Conservation (phyloP, 805 yeast genomes). For the Lipomyces anomalus region DNA sequence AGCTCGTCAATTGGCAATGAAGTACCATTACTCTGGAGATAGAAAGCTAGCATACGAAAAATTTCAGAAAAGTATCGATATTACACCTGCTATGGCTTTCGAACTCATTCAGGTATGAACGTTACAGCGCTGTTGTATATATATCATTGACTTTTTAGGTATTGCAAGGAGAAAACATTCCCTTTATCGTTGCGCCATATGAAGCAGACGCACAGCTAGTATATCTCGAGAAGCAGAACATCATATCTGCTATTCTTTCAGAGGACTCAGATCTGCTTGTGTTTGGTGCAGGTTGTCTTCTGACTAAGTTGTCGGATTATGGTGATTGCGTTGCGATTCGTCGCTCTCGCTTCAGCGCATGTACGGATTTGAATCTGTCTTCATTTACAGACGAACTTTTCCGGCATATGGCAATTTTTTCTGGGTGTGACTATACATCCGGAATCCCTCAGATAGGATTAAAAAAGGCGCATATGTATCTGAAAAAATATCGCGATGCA, state of each 20-base stretch:
- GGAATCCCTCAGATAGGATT: slow-evolving; percentile 82
- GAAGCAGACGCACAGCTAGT: slow-evolving; percentile 99
- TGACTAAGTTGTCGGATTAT: slow-evolving; percentile 72
- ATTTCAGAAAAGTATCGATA: slow-evolving; percentile 74
- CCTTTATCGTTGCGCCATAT: slow-evolving; percentile 89
- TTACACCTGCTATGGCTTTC: slow-evolving; percentile 88
- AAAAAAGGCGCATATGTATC: slow-evolving; percentile 61
- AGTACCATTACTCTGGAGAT: slow-evolving; percentile 49
- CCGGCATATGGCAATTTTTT: slow-evolving; percentile 70
- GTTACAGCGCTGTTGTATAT: background rate
- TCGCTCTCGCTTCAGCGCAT: slow-evolving; percentile 47
- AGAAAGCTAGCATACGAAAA: slow-evolving; percentile 56
- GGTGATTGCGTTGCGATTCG: slow-evolving; percentile 66
- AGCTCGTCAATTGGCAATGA: slow-evolving; percentile 53
- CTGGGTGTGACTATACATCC: slow-evolving; percentile 95
- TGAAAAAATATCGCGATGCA: slow-evolving; percentile 46
- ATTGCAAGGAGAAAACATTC: slow-evolving; percentile 51
- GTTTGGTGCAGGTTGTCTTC: slow-evolving; percentile 71
- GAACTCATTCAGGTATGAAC: slow-evolving; percentile 57
- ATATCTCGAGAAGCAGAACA: slow-evolving; percentile 65
- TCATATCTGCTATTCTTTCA: slow-evolving; percentile 79
- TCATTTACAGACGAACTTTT: slow-evolving; percentile 52
- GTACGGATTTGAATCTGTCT: slow-evolving; percentile 46
- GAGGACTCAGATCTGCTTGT: slow-evolving; percentile 92
- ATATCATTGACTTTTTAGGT: slow-evolving; percentile 13